Conservation (phyloP, 1,284 basidiomycete genomes). For the Cryptococcus maquisensis region DNA sequence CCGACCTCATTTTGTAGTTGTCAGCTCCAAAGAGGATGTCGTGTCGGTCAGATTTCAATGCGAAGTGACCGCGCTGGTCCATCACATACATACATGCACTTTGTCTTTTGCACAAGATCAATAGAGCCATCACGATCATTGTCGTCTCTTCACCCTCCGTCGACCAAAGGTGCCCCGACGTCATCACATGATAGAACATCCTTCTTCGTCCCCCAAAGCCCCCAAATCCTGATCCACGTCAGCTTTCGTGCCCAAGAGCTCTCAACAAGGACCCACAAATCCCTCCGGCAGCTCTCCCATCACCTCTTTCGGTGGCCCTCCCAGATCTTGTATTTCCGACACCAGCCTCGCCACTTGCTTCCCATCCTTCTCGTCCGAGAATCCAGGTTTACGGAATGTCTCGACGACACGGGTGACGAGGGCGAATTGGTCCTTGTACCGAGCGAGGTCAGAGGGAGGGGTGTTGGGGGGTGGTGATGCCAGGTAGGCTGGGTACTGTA, state of each 20-base stretch:
- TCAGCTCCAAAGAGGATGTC: too few relatives aligned
- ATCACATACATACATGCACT: too few relatives aligned
- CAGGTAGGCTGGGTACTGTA: slow-evolving; percentile 79
- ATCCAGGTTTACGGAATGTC: slow-evolving; percentile 66
- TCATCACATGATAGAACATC: slow-evolving; percentile 38
- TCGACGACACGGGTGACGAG: slow-evolving; percentile 66
- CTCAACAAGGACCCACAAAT: slow-evolving; percentile 49
- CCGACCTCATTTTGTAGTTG: too few relatives aligned
- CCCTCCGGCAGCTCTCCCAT: slow-evolving; percentile 88
- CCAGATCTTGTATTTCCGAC: slow-evolving; percentile 54
- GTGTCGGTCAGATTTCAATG: too few relatives aligned
- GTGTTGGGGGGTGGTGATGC: slow-evolving; percentile 52
- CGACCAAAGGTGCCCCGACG: too few relatives aligned
- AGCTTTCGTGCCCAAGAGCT: neutral
- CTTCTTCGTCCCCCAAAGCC: slow-evolving; percentile 35
- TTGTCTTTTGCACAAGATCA: too few relatives aligned
- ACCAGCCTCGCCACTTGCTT: slow-evolving; percentile 41
- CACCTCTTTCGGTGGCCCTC: slow-evolving; percentile 82
- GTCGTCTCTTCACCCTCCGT: too few relatives aligned
- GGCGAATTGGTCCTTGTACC: slow-evolving; percentile 65
- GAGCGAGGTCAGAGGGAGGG: slow-evolving; percentile 62
- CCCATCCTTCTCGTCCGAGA: slow-evolving; percentile 59
- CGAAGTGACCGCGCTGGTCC: too few relatives aligned
- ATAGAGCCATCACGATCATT: too few relatives aligned
- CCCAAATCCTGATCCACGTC: slow-evolving; percentile 34